Percentiles rank a stretch among this genome's conserved stretches.
Evolutionary conservation across 495 filamentous ascomycete genomes (phyloP).

Genomic region (Hypoxylon lienhwacheense): DNA sequence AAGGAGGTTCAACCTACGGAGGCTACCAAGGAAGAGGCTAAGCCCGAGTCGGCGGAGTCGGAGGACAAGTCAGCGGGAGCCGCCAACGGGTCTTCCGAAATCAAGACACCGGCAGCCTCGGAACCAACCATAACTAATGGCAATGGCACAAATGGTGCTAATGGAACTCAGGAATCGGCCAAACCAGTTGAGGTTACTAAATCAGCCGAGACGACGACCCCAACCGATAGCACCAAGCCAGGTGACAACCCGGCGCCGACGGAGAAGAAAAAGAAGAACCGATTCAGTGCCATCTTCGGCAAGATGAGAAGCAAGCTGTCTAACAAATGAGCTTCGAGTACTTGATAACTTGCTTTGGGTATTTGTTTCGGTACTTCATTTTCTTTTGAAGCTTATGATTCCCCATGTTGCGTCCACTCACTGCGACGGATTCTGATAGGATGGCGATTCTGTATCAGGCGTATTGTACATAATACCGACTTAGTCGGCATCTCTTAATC

Average conservation of each 20-base stretch:
- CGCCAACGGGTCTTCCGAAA: conserved; percentile 31
- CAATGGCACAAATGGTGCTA: conserved; percentile 15
- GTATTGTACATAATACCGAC: conserved; percentile 35
- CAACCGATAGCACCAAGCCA: conserved; percentile 40
- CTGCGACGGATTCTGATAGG: conserved; percentile 31
- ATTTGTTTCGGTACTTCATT: conserved; percentile 30
- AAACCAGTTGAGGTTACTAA: conserved; percentile 31
- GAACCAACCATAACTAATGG: conserved; percentile 20
- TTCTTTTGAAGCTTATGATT: conserved; percentile 44
- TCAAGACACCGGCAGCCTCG: conserved; percentile 20
- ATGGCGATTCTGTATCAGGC: conserved; percentile 20
- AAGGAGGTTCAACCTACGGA: conserved; percentile 44
- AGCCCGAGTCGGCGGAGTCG: conserved; percentile 37
- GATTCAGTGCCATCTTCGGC: conserved; percentile 59
- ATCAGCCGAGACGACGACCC: conserved; percentile 27
- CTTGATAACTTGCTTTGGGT: conserved; percentile 20
- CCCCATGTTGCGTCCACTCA: conserved; percentile 42
- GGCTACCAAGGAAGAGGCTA: conserved; percentile 46
- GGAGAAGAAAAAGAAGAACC: conserved; percentile 62
- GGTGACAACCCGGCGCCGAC: conserved; percentile 36
- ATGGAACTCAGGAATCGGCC: conserved; percentile 20
- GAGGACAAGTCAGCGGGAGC: conserved; percentile 19
- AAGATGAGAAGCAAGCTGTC: conserved; percentile 61
- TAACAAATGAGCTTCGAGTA: conserved; percentile 28
- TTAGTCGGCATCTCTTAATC: conserved; percentile 16